These are phyloP conservation scores for Schizosaccharomyces octosporus DNA, from an alignment of 805 yeast species.

Conservation along the genomic window DNA sequence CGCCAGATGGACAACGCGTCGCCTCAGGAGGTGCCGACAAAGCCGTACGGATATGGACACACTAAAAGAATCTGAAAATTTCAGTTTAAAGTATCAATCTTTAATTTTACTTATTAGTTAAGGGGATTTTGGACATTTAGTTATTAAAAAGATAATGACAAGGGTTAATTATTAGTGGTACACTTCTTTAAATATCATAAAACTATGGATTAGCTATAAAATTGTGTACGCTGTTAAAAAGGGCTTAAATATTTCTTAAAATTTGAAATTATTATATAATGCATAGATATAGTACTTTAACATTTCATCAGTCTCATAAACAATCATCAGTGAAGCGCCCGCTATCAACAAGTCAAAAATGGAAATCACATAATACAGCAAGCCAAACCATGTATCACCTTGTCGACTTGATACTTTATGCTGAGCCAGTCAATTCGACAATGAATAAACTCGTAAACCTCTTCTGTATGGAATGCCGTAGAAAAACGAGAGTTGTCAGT, in stretches of 20 bases:
- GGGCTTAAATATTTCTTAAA: no score
- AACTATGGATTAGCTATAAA: not conserved
- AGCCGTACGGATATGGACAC: conserved; percentile 80
- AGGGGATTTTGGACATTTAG: no score
- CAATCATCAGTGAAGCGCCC: no score
- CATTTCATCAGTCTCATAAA: no score
- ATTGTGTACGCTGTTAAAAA: not conserved
- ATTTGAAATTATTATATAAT: no score
- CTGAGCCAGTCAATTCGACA: conserved; percentile 66
- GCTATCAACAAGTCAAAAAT: not conserved
- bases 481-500: conserved; percentile 66
- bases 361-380: conserved; percentile 29
- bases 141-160: no score
- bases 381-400: conserved; percentile 85
- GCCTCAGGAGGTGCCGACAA: conserved; percentile 97
- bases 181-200: no score
- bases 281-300: no score
- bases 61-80: conserved; percentile 7
- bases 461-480: conserved; percentile 79
- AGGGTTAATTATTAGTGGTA: no score
- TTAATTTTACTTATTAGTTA: no score
- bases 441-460: conserved; percentile 75
- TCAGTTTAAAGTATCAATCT: no score
- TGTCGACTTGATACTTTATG: conserved; percentile 62
- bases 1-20: conserved; percentile 75